Conservation (phyloP, 805 yeast species). For the Candida ficus region DNA sequence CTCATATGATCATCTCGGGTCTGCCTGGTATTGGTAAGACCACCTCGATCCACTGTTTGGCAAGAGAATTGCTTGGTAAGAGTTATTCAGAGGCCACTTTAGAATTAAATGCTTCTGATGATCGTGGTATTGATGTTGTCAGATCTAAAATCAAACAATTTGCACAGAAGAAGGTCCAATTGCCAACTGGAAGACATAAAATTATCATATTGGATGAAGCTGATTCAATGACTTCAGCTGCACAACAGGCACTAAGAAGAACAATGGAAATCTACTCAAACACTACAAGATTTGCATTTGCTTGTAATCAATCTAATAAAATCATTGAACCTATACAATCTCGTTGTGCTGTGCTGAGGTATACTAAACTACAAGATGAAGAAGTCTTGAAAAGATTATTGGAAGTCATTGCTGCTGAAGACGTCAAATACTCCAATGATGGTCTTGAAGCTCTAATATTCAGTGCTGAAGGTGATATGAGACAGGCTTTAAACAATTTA, state of each 20-base stretch:
- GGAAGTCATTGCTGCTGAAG: conserved; percentile 64
- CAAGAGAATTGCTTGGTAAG: conserved; percentile 74
- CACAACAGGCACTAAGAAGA: conserved; percentile 90
- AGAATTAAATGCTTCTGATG: conserved; percentile 94
- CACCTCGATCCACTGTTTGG: conserved; percentile 87
- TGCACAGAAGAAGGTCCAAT: conserved; percentile 87
- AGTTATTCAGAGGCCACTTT: conserved; percentile 75
- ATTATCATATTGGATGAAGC: conserved; percentile 93
- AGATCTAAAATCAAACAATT: conserved; percentile 90
- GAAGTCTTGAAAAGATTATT: conserved; percentile 76
- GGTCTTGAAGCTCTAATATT: conserved; percentile 91
- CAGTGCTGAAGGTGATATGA: conserved; percentile 98
- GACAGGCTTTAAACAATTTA: conserved; percentile 92
- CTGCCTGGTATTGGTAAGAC: conserved; percentile 98
- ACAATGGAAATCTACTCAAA: conserved; percentile 96
- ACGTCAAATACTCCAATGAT: conserved; percentile 76
- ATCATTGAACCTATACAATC: conserved; percentile 96
- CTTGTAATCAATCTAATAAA: conserved; percentile 91
- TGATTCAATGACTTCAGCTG: conserved; percentile 89
- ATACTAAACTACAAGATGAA: conserved; percentile 73
- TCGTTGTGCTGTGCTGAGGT: conserved; percentile 91
- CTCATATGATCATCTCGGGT: conserved; percentile 93
- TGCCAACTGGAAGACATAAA: conserved; percentile 89
- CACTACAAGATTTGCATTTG: conserved; percentile 97
- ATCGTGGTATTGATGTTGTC: conserved; percentile 95